These are phyloP conservation scores for Populus nigra DNA, from an alignment of 345 rosid species.

Conservation along the genomic window DNA sequence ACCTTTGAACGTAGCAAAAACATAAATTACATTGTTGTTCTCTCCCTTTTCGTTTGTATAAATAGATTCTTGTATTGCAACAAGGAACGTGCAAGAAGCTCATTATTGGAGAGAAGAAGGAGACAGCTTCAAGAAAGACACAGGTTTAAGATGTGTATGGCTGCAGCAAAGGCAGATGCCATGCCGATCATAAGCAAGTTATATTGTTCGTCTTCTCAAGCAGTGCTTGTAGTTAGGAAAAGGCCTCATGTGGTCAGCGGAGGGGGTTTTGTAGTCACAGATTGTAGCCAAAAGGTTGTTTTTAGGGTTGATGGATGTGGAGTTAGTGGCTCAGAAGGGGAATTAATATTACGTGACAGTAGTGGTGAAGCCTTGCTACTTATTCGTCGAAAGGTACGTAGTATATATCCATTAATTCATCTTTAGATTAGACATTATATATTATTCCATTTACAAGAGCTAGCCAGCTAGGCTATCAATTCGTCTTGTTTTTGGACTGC, in stretches of 20 bases:
- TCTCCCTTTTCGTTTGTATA: background rate
- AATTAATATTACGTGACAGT: conserved; percentile 51
- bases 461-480: too few relatives aligned
- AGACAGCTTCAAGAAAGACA: background rate
- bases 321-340: conserved; percentile 57
- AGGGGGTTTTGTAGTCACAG: conserved; percentile 87
- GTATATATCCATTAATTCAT: too few relatives aligned
- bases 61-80: background rate
- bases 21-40: background rate
- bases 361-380: conserved; percentile 62
- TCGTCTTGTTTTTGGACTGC: too few relatives aligned
- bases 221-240: conserved; percentile 56
- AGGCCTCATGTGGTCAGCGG: conserved; percentile 74
- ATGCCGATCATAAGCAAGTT: conserved; percentile 59
- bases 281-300: conserved; percentile 52
- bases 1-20: conserved; percentile 13
- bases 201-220: conserved; percentile 57
- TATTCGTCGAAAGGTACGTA: conserved; percentile 65
- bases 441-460: too few relatives aligned
- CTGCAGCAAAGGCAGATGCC: conserved; percentile 3
- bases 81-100: background rate
- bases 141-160: background rate
- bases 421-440: too few relatives aligned
- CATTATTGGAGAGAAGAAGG: background rate
- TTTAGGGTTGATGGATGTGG: conserved; percentile 87